These are phyloP conservation scores for Celoporthe dispersa DNA, from an alignment of 2,329 filamentous ascomycete species.

Conservation along the genomic window DNA sequence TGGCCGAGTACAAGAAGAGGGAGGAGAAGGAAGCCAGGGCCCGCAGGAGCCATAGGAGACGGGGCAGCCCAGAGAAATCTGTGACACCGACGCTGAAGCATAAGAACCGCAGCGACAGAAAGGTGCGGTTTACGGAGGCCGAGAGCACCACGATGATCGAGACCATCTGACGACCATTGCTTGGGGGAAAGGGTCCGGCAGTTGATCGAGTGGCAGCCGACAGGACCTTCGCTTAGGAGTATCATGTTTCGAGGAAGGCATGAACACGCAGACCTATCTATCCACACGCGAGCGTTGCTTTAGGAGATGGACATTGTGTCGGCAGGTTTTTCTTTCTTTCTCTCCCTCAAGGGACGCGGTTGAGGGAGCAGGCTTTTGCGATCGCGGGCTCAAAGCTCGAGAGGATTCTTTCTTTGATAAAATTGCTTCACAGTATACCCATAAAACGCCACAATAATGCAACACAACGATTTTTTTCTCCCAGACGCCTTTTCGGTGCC, in stretches of 20 bases:
- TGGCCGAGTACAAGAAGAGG: constrained; percentile 64
- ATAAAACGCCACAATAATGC: constrained; percentile 15
- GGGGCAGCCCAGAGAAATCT: constrained; percentile 38
- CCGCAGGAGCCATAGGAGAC: constrained; percentile 56
- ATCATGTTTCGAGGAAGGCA: not conserved
- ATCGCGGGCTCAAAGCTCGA: not conserved
- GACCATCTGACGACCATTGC: constrained; percentile 18
- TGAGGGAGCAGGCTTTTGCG: constrained; percentile 1
- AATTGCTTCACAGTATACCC: constrained; percentile 21
- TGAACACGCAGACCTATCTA: not conserved
- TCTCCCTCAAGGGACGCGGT: not conserved
- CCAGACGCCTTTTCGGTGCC: constrained; percentile 1
- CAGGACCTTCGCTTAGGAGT: not conserved
- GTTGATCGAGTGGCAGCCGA: not conserved
- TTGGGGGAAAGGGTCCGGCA: not conserved
- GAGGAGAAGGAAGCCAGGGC: constrained; percentile 65
- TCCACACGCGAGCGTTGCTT: not conserved
- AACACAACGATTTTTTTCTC: not conserved
- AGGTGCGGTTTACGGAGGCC: constrained; percentile 47
- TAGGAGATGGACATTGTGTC: not conserved
- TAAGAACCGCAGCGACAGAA: constrained; percentile 38
- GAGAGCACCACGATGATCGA: constrained; percentile 35
- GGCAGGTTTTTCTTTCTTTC: not conserved
- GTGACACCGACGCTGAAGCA: constrained; percentile 35
- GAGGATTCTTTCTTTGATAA: not conserved